phyloP scores from a whole-genome alignment of 371 early-diverging fungal species.

The Mitosporidium daphniae region DNA sequence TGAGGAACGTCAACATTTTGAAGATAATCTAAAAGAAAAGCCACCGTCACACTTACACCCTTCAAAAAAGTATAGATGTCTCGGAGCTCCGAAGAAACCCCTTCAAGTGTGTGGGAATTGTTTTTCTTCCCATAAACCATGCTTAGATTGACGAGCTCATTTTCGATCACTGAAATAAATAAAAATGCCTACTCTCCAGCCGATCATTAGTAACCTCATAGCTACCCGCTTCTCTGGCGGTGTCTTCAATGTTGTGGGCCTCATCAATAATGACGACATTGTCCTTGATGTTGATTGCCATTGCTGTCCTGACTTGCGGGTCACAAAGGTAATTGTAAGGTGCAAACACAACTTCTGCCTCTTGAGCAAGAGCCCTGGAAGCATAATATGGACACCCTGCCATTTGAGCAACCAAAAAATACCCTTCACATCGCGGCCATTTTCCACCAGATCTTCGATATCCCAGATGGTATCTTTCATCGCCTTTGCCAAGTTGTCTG shows the following conservation, averaged over 20 bases:
- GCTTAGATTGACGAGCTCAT: too few species aligned
- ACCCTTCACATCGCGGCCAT: too few species aligned
- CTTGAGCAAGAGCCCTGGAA: constrained; percentile 4
- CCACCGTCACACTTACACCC: too few species aligned
- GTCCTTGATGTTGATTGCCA: constrained; percentile 7
- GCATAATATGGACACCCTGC: constrained; percentile 14
- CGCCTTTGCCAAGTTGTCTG: constrained; percentile 4
- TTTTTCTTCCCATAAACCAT: too few species aligned
- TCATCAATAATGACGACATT: constrained; percentile 13
- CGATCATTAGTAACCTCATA: constrained; percentile 4
- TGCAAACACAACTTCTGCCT: constrained; percentile 11
- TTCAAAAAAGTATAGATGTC: too few species aligned
- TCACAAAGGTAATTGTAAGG: constrained; percentile 17
- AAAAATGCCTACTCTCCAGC: too few species aligned
- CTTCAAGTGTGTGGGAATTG: too few species aligned
- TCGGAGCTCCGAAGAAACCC: too few species aligned
- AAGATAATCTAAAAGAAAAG: too few species aligned
- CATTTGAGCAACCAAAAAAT: constrained; percentile 5
- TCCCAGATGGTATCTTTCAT: constrained; percentile 5
- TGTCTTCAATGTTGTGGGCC: constrained; percentile 15
- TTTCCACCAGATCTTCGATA: constrained; percentile 11
- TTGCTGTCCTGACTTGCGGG: constrained; percentile 6
- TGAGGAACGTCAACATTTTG: too few species aligned
- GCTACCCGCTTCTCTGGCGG: constrained; percentile 7
- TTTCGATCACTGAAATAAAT: too few species aligned